Conservation (phyloP, 139 green algal species). For the Raphidocelis subcapitata region DNA sequence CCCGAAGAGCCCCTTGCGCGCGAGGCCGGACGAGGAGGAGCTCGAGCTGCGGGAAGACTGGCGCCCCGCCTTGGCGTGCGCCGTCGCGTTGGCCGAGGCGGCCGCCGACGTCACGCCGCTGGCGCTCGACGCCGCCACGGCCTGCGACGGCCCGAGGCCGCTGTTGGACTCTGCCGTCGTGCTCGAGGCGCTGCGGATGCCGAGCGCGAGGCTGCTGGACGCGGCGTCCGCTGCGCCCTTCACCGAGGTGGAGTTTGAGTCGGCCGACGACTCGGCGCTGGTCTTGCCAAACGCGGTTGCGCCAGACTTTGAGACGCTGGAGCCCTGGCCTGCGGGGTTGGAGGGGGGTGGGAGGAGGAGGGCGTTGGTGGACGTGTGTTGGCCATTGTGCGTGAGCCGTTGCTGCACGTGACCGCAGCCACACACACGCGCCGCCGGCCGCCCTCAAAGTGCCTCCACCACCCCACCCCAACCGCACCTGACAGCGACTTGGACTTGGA, state of each 20-base stretch:
- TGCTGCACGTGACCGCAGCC: not conserved
- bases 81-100: not conserved
- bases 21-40: no score
- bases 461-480: not conserved
- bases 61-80: not conserved
- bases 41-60: no score
- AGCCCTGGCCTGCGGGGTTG: not conserved
- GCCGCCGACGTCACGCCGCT: constrained; percentile 2
- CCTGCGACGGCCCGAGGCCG: constrained; percentile 1
- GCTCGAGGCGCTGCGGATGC: not conserved
- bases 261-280: not conserved
- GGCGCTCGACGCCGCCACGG: not conserved
- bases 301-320: constrained; percentile 6
- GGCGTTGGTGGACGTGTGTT: not conserved
- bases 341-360: no score
- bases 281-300: constrained; percentile 1
- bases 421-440: not conserved
- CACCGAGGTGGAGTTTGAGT: not conserved
- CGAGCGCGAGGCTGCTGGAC: not conserved
- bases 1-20: not conserved
- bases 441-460: no score
- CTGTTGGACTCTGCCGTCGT: not conserved
- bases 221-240: constrained; percentile 9
- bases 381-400: no score
- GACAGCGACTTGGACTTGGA: constrained; percentile 8